A percentile compares a stretch with the other conserved stretches of the same genome.
These are phyloP conservation scores for Phytophthora ohioensis DNA, from an alignment of 352 stramenopile genomes.

Conservation along the genomic window DNA sequence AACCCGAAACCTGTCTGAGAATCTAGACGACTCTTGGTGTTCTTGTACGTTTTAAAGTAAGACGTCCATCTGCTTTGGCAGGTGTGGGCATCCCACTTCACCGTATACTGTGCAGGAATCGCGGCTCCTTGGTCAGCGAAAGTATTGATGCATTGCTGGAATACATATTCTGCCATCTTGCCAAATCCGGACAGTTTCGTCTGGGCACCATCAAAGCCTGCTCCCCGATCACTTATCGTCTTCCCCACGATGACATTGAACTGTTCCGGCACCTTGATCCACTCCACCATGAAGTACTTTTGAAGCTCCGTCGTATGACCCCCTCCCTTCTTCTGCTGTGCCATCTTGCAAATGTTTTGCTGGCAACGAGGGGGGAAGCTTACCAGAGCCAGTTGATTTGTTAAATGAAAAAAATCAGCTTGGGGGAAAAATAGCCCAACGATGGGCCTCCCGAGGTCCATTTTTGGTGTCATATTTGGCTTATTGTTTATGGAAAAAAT, in stretches of 20 bases:
- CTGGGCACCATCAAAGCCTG: slow-evolving; percentile 4
- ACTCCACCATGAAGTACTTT: slow-evolving; percentile 15
- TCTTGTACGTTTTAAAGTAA: slow-evolving; percentile 16
- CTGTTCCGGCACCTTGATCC: not conserved
- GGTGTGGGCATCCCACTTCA: slow-evolving; percentile 3
- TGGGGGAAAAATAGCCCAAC: not conserved
- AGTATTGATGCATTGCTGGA: not conserved
- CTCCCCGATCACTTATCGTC: not conserved
- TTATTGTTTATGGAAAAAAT: not conserved
- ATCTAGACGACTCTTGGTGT: slow-evolving; percentile 5
- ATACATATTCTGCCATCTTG: slow-evolving; percentile 6
- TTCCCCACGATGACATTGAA: slow-evolving; percentile 17
- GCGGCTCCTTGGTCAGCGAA: not conserved
- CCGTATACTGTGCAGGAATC: slow-evolving; percentile 7
- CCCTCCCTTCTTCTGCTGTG: not conserved
- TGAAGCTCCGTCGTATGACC: slow-evolving; percentile 9
- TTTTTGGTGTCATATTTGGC: not conserved
- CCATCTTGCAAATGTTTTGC: not conserved
- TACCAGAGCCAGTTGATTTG: not conserved
- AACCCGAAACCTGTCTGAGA: slow-evolving; percentile 7
- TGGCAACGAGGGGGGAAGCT: no score
- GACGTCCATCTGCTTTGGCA: slow-evolving; percentile 12
- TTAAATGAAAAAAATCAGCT: slow-evolving; percentile 1
- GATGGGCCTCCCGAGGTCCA: not conserved
- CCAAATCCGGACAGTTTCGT: slow-evolving; percentile 7